Base-by-base conservation (phyloP, 2,329 filamentous ascomycete species). In the Cordyceps tenuipes region DNA sequence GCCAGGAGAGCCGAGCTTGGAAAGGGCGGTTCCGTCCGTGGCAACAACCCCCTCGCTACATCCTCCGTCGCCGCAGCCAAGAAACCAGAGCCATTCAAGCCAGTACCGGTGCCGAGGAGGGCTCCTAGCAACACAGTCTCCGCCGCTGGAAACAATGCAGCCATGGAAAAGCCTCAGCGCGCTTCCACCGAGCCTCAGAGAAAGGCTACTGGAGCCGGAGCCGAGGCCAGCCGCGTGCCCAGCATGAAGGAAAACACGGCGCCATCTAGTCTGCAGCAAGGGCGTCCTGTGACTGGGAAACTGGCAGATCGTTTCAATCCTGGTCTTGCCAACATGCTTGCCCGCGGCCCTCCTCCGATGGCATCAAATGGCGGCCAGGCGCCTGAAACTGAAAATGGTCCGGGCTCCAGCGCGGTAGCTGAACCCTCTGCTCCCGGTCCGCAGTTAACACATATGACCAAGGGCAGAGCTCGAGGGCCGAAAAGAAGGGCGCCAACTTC, bases 391-490 rank as follows among this genome's bases (percentile, higher is more conserved):
- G 62, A 59, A 12, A 61, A 66, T 2, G 61, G 46, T 8, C 62
- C 62, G 29, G 49, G 57, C 19, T 59, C 68, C 54, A 73, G 72
- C 5, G 43, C 59, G 48, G 51, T 67, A 10, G 66, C 70, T 26
- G 72, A 75, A 52, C 69, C 75, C 26, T 68, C 77, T 17, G 75
- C 75, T 13, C 73, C 80, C 21, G 82, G 80, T 6, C 82, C 84
- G 54, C 85, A 88, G 65, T 75, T 96, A 64, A 92, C 87, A 46
- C 91, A 97, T 70, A 89, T 96, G 82, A 97, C 94, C 47, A 99
- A 97, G 76, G 83, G 81, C 66, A 86, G 94, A 72, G 93, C 92
- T 59, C 89, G 90, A 70, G 94, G 94, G 29, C 94, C 94, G 31
- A 94, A 86, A 76, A 86, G 92, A 76, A 89, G 92, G 71, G 87